Conservation (phyloP, 1,139 yeast genomes). For the Blastobotrys arbuscula region DNA sequence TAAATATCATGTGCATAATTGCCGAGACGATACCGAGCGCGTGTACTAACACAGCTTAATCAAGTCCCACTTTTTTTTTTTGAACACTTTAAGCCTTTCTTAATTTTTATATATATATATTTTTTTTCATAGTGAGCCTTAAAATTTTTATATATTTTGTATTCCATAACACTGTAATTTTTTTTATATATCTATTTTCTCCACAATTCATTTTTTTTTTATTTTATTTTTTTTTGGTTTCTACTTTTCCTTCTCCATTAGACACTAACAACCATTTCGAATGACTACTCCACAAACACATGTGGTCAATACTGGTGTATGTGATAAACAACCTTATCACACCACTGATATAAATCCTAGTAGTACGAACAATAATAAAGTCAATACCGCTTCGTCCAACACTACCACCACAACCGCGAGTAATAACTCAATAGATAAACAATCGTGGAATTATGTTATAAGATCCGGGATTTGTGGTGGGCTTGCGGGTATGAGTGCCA, state of each 20-base stretch:
- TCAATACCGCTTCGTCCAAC: not conserved
- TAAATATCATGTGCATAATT: too few relatives aligned
- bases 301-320: not conserved
- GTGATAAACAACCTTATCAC: slow-evolving; percentile 12
- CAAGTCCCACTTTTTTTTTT: too few relatives aligned
- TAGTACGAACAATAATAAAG: slow-evolving; percentile 17
- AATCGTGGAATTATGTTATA: slow-evolving; percentile 68
- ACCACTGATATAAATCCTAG: slow-evolving; percentile 20
- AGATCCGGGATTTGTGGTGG: slow-evolving; percentile 95
- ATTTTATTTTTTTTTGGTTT: not conserved
- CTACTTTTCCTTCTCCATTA: not conserved
- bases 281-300: not conserved
- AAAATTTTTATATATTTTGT: too few relatives aligned
- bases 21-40: too few relatives aligned
- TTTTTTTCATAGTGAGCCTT: too few relatives aligned
- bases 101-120: too few relatives aligned
- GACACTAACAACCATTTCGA: not conserved
- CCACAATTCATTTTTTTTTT: not conserved
- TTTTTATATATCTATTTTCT: not conserved
- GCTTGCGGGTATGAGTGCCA: slow-evolving; percentile 90
- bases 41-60: too few relatives aligned
- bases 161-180: too few relatives aligned
- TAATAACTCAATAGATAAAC: slow-evolving; percentile 47
- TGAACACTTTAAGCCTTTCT: too few relatives aligned
- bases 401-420: not conserved